These are phyloP conservation scores for Cercospora citrullina DNA, from an alignment of 2,329 filamentous ascomycete species.

Conservation along the genomic window DNA sequence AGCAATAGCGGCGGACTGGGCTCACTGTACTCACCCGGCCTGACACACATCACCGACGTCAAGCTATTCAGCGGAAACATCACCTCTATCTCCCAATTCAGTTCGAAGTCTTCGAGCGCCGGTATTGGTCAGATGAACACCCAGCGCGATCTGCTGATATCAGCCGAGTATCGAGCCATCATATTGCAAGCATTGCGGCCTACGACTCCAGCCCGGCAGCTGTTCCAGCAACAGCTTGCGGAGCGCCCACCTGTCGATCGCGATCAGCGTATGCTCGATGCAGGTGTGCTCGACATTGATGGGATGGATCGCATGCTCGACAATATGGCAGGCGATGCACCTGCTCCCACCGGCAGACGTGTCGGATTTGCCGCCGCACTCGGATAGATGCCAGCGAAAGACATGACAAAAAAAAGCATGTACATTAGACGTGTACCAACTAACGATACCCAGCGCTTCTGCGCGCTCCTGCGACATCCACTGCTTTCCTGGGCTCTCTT, in stretches of 20 bases:
- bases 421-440: slow-evolving; percentile 10
- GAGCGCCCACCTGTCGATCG: slow-evolving; percentile 22
- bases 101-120: slow-evolving; percentile 34
- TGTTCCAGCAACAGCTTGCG: slow-evolving; percentile 38
- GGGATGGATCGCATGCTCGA: slow-evolving; percentile 51
- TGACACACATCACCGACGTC: slow-evolving; percentile 45
- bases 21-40: slow-evolving; percentile 45
- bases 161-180: slow-evolving; percentile 48
- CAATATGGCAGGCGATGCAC: slow-evolving; percentile 30
- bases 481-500: not conserved
- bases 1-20: slow-evolving; percentile 35
- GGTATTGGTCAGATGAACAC: slow-evolving; percentile 46
- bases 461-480: not conserved
- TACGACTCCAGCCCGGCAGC: slow-evolving; percentile 36
- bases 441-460: slow-evolving; percentile 15
- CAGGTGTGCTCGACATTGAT: slow-evolving; percentile 49
- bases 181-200: slow-evolving; percentile 41
- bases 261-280: slow-evolving; percentile 48
- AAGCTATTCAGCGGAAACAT: slow-evolving; percentile 46
- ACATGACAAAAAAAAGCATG: not conserved
- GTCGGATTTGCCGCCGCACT: slow-evolving; percentile 38
- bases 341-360: slow-evolving; percentile 36
- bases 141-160: slow-evolving; percentile 47
- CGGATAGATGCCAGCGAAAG: not conserved
- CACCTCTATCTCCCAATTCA: slow-evolving; percentile 47